Evolutionary conservation across 1,139 yeast species (phyloP).

Genomic region (Nakaseomyces nivariensis): DNA sequence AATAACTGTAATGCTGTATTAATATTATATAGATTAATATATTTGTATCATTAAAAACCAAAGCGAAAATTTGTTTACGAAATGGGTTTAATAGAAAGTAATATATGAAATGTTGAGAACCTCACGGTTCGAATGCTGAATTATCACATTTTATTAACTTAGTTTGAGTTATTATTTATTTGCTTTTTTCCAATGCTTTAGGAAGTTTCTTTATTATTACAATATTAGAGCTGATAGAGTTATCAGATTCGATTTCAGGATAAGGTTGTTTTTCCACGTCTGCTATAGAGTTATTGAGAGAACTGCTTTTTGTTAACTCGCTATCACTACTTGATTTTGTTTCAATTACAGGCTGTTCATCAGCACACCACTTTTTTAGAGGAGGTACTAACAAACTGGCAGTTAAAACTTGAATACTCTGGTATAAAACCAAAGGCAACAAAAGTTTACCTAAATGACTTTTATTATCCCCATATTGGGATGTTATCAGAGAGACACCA

Average conservation of each 20-base stretch:
- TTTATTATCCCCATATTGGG: slow-evolving; percentile 65
- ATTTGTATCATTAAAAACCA: not conserved
- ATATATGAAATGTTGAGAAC: no score
- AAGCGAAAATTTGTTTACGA: not conserved
- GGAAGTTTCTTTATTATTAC: not conserved
- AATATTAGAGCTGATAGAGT: not conserved
- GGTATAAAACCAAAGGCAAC: slow-evolving; percentile 76
- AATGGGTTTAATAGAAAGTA: no score
- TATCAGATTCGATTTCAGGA: not conserved
- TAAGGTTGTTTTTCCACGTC: not conserved
- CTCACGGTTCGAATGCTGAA: no score
- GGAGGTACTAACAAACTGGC: slow-evolving; percentile 61
- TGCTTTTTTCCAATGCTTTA: not conserved
- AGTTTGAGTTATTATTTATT: no score
- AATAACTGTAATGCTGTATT: not conserved
- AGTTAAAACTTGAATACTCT: slow-evolving; percentile 73
- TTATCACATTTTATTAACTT: no score
- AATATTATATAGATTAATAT: not conserved
- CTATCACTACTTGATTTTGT: not conserved
- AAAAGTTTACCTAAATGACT: slow-evolving; percentile 58
- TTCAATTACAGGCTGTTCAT: not conserved
- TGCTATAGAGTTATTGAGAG: not conserved
- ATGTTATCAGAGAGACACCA: slow-evolving; percentile 70
- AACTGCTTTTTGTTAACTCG: not conserved
- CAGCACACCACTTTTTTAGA: slow-evolving; percentile 44